Conservation (phyloP, 1,284 basidiomycete genomes). For the Erythrobasidium hasegawianum region DNA sequence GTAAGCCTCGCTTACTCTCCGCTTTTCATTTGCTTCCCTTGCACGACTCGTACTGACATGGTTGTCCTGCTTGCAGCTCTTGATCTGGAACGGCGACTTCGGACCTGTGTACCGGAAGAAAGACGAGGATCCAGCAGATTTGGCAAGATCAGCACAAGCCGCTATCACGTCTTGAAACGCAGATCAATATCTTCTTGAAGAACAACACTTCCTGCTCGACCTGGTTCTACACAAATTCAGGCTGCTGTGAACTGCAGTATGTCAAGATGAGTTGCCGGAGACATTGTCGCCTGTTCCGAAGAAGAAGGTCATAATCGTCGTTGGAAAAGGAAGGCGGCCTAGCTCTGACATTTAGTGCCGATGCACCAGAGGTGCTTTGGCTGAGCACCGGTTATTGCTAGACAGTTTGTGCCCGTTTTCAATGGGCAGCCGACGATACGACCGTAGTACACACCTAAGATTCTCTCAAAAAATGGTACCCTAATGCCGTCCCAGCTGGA, state of each 20-base stretch:
- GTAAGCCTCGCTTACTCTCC: too few relatives aligned
- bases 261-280: slow-evolving; percentile 49
- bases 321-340: slow-evolving; percentile 10
- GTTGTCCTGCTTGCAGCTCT: slow-evolving; percentile 41
- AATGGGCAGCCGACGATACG: slow-evolving; percentile 9
- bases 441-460: slow-evolving; percentile 3
- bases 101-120: slow-evolving; percentile 49
- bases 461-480: slow-evolving; percentile 9
- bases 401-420: neutral
- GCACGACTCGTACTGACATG: neutral
- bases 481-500: slow-evolving; percentile 7
- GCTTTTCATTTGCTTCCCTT: too few relatives aligned
- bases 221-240: slow-evolving; percentile 80
- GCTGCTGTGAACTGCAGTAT: slow-evolving; percentile 75
- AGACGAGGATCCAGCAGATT: slow-evolving; percentile 46
- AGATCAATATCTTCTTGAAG: slow-evolving; percentile 67
- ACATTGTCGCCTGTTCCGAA: slow-evolving; percentile 53
- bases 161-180: slow-evolving; percentile 67
- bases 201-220: slow-evolving; percentile 68
- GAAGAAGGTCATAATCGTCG: too few relatives aligned
- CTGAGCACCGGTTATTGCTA: neutral
- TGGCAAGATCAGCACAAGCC: slow-evolving; percentile 60
- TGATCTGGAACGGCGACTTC: slow-evolving; percentile 75
- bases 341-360: neutral
- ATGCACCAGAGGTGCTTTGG: neutral